phyloP scores from a whole-genome alignment of 768 basidiomycete species.

The Phanerodontia chrysosporium region DNA sequence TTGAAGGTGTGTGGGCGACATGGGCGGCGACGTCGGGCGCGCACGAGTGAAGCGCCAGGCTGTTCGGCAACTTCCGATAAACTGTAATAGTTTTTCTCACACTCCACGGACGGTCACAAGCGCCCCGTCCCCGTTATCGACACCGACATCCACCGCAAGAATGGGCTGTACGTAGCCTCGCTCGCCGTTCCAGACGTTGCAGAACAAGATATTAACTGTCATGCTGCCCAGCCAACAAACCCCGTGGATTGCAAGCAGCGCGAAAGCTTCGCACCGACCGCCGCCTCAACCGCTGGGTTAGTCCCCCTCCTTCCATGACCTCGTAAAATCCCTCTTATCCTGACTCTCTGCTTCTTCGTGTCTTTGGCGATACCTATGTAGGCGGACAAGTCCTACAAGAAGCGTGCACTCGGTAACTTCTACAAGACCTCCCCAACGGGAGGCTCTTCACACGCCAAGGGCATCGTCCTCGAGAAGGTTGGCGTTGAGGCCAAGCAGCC shows the following conservation, averaged over 20 bases:
- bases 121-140: slow-evolving; percentile 33
- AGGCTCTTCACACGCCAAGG: slow-evolving; percentile 99
- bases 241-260: slow-evolving; percentile 97
- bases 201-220: slow-evolving; percentile 13
- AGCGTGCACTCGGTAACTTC: slow-evolving; percentile 97
- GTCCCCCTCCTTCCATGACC: slow-evolving; percentile 27
- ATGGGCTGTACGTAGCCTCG: slow-evolving; percentile 75
- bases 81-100: slow-evolving; percentile 36
- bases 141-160: slow-evolving; percentile 52
- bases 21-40: background rate
- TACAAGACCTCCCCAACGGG: slow-evolving; percentile 99
- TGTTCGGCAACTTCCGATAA: slow-evolving; percentile 28
- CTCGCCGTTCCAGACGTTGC: slow-evolving; percentile 7
- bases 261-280: slow-evolving; percentile 95
- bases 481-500: slow-evolving; percentile 99
- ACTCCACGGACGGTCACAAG: slow-evolving; percentile 11
- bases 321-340: background rate
- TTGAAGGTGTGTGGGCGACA: background rate
- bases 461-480: slow-evolving; percentile 99
- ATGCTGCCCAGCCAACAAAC: slow-evolving; percentile 80
- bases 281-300: slow-evolving; percentile 95
- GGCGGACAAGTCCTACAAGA: slow-evolving; percentile 99
- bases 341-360: background rate
- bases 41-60: slow-evolving; percentile 2
- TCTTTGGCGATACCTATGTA: slow-evolving; percentile 28